A percentile compares a stretch with the other conserved stretches of the same genome.
phyloP scores from a whole-genome alignment of 2,329 filamentous ascomycete species.

The Colletotrichum sp. region DNA sequence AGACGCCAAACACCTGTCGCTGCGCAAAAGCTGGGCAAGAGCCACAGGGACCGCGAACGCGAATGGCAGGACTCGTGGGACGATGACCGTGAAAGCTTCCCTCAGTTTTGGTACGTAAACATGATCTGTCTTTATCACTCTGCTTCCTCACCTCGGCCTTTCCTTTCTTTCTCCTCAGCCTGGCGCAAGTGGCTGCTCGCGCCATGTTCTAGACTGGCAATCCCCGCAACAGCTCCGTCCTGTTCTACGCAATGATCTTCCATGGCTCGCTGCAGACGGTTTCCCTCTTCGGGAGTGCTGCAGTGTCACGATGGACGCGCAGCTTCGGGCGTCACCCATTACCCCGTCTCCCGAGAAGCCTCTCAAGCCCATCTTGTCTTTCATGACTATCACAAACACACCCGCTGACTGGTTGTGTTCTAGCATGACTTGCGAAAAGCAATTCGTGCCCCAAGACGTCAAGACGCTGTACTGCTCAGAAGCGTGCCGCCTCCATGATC shows the following conservation, averaged over 20 bases:
- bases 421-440: slow-evolving; percentile 72
- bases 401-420: slow-evolving; percentile 30
- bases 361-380: slow-evolving; percentile 32
- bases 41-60: slow-evolving; percentile 55
- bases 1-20: slow-evolving; percentile 46
- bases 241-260: slow-evolving; percentile 8
- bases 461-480: slow-evolving; percentile 68
- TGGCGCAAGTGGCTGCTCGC: neutral
- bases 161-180: neutral
- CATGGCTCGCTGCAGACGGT: neutral
- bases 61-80: slow-evolving; percentile 58
- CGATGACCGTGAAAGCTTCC: slow-evolving; percentile 67
- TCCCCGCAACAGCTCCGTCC: slow-evolving; percentile 7
- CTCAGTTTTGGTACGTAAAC: slow-evolving; percentile 66
- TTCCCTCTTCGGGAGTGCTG: slow-evolving; percentile 29
- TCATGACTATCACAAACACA: slow-evolving; percentile 26
- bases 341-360: neutral
- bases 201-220: slow-evolving; percentile 2
- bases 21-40: slow-evolving; percentile 55
- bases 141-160: neutral
- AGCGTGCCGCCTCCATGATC: slow-evolving; percentile 61
- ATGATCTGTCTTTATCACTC: slow-evolving; percentile 8
- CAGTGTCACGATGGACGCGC: slow-evolving; percentile 36
- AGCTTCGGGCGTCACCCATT: slow-evolving; percentile 18
- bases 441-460: slow-evolving; percentile 65